phyloP scores from a whole-genome alignment of 345 rosid genomes.

The Lepidium aucheri region DNA sequence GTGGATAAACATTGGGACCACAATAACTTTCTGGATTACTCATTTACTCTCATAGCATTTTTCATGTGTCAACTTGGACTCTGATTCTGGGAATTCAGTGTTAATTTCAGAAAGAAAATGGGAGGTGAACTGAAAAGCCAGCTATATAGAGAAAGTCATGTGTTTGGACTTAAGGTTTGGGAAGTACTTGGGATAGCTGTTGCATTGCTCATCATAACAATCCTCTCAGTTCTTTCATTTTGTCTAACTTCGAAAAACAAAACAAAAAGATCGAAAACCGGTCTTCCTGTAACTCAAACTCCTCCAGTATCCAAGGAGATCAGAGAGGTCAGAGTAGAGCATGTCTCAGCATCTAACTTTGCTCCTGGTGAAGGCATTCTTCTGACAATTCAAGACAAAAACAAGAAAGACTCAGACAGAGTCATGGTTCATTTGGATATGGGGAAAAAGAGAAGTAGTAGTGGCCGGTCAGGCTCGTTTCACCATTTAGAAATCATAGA shows the following conservation, averaged over 20 bases:
- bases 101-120: slow-evolving; percentile 33
- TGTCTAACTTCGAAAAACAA: slow-evolving; percentile 67
- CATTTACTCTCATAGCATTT: not conserved
- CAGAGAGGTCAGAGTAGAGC: slow-evolving; percentile 86
- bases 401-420: slow-evolving; percentile 22
- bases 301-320: slow-evolving; percentile 87
- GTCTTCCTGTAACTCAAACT: slow-evolving; percentile 52
- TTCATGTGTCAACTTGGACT: not conserved
- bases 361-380: slow-evolving; percentile 47
- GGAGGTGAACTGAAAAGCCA: slow-evolving; percentile 54
- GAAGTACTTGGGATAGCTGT: slow-evolving; percentile 73
- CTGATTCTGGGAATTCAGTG: not conserved
- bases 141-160: slow-evolving; percentile 55
- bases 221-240: slow-evolving; percentile 63
- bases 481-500: slow-evolving; percentile 42
- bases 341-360: slow-evolving; percentile 57
- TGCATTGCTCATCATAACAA: slow-evolving; percentile 55
- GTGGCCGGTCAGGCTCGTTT: slow-evolving; percentile 58
- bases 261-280: slow-evolving; percentile 46
- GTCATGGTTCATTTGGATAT: slow-evolving; percentile 74
- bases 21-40: not conserved
- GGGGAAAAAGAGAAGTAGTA: slow-evolving; percentile 32
- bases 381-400: slow-evolving; percentile 15
- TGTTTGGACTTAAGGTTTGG: slow-evolving; percentile 82
- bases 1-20: slow-evolving; percentile 20